Conservation (phyloP, 1,284 basidiomycete species). For the Somion occarium region DNA sequence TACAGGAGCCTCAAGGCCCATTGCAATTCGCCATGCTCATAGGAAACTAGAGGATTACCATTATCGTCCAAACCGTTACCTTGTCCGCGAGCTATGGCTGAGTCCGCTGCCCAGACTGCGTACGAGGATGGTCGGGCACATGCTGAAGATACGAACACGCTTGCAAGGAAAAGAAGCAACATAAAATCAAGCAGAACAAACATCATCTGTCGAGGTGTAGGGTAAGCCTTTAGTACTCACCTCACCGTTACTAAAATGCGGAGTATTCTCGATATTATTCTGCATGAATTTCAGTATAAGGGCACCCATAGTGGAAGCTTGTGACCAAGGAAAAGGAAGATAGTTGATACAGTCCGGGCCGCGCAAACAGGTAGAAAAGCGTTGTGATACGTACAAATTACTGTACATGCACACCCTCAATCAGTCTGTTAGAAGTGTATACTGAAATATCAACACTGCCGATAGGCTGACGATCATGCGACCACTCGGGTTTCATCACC, state of each 20-base stretch:
- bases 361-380: too few relatives aligned
- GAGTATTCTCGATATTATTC: not conserved
- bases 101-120: conserved; percentile 13
- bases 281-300: not conserved
- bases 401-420: too few relatives aligned
- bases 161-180: not conserved
- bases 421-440: too few relatives aligned
- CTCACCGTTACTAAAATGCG: too few relatives aligned
- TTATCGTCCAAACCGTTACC: conserved; percentile 9
- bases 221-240: too few relatives aligned
- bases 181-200: not conserved
- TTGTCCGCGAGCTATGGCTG: conserved; percentile 14
- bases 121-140: conserved; percentile 7
- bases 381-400: too few relatives aligned
- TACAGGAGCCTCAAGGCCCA: conserved; percentile 12
- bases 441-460: too few relatives aligned
- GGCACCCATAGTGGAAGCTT: not conserved
- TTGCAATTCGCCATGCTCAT: conserved; percentile 15
- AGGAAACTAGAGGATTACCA: conserved; percentile 10
- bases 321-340: not conserved
- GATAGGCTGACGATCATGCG: too few relatives aligned
- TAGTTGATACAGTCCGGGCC: not conserved
- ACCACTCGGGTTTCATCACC: too few relatives aligned
- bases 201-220: not conserved
- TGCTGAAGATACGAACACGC: not conserved